phyloP scores from a whole-genome alignment of 495 filamentous ascomycete genomes.

The Penicillium roqueforti region DNA sequence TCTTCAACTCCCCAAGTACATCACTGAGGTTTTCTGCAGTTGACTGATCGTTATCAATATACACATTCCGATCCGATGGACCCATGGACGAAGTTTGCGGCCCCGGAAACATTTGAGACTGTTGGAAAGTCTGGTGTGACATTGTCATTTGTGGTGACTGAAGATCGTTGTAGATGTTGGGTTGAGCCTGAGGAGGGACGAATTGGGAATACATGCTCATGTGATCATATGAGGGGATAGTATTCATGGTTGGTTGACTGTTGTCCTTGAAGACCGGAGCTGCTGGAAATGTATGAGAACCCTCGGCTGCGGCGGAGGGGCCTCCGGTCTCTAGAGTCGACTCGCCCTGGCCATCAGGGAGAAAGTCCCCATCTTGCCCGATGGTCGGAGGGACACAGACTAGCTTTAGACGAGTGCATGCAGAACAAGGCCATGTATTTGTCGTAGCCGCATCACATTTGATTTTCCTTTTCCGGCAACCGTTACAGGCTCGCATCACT shows the following conservation, averaged over 20 bases:
- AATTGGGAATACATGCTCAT: slow-evolving; percentile 38
- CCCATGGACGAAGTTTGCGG: slow-evolving; percentile 50
- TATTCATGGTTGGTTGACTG: slow-evolving; percentile 23
- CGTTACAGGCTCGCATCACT: slow-evolving; percentile 99
- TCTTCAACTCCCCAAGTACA: slow-evolving; percentile 77
- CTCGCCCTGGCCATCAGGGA: slow-evolving; percentile 36
- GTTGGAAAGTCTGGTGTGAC: slow-evolving; percentile 43
- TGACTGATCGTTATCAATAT: slow-evolving; percentile 57
- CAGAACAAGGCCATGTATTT: slow-evolving; percentile 96
- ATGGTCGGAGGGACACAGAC: slow-evolving; percentile 90
- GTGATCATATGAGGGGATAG: slow-evolving; percentile 33
- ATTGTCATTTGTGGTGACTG: slow-evolving; percentile 53
- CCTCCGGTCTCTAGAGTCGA: slow-evolving; percentile 20
- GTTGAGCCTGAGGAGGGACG: slow-evolving; percentile 53
- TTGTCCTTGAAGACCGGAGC: slow-evolving; percentile 27
- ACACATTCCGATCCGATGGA: slow-evolving; percentile 33
- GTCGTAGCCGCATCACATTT: slow-evolving; percentile 98
- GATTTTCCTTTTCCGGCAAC: slow-evolving; percentile 77
- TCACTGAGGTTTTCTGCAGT: slow-evolving; percentile 70
- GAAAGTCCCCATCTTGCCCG: slow-evolving; percentile 73
- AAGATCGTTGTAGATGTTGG: slow-evolving; percentile 71
- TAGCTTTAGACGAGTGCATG: slow-evolving; percentile 86
- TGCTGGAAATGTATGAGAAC: slow-evolving; percentile 31
- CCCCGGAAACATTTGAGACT: slow-evolving; percentile 47
- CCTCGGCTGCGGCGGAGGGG: slow-evolving; percentile 22